Percentiles rank a stretch among this genome's conserved stretches.
These are phyloP conservation scores for Alternaria ventricosa DNA, from an alignment of 2,329 filamentous ascomycete genomes.

Conservation along the genomic window DNA sequence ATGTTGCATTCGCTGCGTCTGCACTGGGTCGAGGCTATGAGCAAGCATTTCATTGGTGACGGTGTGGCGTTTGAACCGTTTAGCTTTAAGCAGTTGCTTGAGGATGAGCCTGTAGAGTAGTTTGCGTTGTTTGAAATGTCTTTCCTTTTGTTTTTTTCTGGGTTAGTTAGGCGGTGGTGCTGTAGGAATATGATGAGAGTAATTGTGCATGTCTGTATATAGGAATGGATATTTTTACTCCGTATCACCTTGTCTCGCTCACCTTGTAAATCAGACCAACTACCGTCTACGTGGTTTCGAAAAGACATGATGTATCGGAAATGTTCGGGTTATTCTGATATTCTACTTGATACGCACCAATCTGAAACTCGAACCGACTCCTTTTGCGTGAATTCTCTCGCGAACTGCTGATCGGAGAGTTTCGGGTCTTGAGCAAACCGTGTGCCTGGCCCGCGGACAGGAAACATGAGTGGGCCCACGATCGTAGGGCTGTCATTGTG, in stretches of 20 bases:
- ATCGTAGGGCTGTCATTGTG: not conserved
- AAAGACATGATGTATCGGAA: no score
- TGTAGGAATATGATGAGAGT: conserved; percentile 23
- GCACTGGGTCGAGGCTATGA: conserved; percentile 98
- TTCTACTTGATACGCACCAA: no score
- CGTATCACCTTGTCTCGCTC: no score
- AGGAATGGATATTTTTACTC: conserved; percentile 23
- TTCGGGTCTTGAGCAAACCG: not conserved
- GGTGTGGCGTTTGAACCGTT: conserved; percentile 87
- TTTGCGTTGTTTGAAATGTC: not conserved
- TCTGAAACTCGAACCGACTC: no score
- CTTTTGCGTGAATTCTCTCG: no score
- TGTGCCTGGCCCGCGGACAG: not conserved
- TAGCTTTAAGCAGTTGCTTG: conserved; percentile 81
- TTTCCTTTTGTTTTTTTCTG: conserved; percentile 8
- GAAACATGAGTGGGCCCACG: not conserved
- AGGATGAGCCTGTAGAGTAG: conserved; percentile 69
- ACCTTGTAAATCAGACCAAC: no score
- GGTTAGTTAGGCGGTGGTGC: not conserved
- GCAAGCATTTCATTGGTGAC: conserved; percentile 93
- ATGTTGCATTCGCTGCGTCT: conserved; percentile 92
- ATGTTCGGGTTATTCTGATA: no score
- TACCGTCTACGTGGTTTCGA: no score
- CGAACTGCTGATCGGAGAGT: not conserved
- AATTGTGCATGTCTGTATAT: conserved; percentile 11